Conservation (phyloP, 768 basidiomycete species). For the Pleurotus platypus region DNA sequence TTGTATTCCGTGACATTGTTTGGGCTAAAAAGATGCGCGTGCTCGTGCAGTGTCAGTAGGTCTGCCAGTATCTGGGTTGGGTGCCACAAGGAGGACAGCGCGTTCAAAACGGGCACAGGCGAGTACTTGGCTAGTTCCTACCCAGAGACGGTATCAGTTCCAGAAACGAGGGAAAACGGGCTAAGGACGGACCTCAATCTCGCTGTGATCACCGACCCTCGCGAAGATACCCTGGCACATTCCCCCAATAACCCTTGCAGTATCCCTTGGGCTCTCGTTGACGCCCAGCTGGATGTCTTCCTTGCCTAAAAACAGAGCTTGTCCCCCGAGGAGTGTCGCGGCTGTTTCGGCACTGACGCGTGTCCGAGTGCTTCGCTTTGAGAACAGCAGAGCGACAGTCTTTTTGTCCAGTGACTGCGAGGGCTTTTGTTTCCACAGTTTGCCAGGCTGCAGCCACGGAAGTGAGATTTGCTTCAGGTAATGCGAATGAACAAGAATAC, state of each 20-base stretch:
- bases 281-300: conserved; percentile 96
- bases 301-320: conserved; percentile 82
- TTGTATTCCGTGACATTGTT: conserved; percentile 2
- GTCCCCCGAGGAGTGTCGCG: conserved; percentile 74
- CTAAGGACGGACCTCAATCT: conserved; percentile 72
- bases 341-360: conserved; percentile 87
- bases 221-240: conserved; percentile 99
- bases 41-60: conserved; percentile 84
- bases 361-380: conserved; percentile 91
- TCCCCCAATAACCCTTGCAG: conserved; percentile 83
- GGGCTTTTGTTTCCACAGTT: not conserved
- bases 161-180: not conserved
- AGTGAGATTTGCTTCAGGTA: conserved; percentile 56
- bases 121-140: conserved; percentile 91
- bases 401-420: conserved; percentile 73
- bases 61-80: conserved; percentile 96
- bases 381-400: conserved; percentile 86
- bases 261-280: conserved; percentile 84
- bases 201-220: conserved; percentile 87
- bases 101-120: conserved; percentile 92
- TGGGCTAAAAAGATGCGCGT: conserved; percentile 48
- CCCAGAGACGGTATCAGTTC: not conserved
- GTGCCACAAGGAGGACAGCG: conserved; percentile 93
- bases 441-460: conserved; percentile 61
- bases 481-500: conserved; percentile 61